Evolutionary conservation across 2,329 filamentous ascomycete species (phyloP).

Genomic region (Sporothrix pseudoabietina): DNA sequence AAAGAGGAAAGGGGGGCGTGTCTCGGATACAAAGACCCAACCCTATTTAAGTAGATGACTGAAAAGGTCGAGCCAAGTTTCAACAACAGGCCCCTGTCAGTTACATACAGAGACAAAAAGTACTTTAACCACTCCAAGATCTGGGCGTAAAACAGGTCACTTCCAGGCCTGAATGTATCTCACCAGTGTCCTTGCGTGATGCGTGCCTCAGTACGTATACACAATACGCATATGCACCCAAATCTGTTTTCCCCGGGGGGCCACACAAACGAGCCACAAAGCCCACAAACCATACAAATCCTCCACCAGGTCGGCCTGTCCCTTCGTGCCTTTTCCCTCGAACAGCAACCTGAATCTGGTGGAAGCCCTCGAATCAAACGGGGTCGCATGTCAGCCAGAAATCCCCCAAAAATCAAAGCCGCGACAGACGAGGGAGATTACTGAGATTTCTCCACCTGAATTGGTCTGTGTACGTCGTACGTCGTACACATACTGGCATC

Average conservation of each 20-base stretch:
- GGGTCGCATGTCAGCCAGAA: slow-evolving; percentile 22
- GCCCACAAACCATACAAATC: neutral
- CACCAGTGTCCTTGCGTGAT: neutral
- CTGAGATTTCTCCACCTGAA: neutral
- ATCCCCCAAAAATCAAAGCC: too few relatives aligned
- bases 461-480: too few relatives aligned
- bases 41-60: slow-evolving; percentile 33
- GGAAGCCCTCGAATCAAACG: neutral
- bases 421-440: neutral
- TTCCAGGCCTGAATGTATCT: neutral
- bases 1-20: slow-evolving; percentile 27
- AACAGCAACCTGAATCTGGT: slow-evolving; percentile 1
- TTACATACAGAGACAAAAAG: slow-evolving; percentile 15
- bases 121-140: neutral
- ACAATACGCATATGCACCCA: neutral
- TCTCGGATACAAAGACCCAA: slow-evolving; percentile 34
- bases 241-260: slow-evolving; percentile 7
- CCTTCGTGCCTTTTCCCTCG: neutral
- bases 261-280: neutral
- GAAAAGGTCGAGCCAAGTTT: slow-evolving; percentile 33
- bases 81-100: slow-evolving; percentile 31
- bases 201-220: neutral
- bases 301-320: neutral
- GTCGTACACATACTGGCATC: neutral
- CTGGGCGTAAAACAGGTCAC: neutral